These are phyloP conservation scores for Alnus glutinosa DNA, from an alignment of 306 rosid species.

Conservation along the genomic window DNA sequence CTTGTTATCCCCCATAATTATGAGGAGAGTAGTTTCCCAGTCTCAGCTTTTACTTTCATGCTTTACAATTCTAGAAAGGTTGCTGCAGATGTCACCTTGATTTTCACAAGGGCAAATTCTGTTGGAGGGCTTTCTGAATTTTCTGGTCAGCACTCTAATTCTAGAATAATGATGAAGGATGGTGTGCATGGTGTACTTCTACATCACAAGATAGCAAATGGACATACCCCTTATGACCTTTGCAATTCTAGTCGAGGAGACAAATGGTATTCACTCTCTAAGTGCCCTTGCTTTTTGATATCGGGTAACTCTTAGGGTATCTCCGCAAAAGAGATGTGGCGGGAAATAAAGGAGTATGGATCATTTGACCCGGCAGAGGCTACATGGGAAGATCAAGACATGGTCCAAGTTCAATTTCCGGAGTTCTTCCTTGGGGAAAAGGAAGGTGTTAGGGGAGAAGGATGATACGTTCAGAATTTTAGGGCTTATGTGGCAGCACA, in stretches of 20 bases:
- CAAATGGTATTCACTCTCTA: slow-evolving; percentile 68
- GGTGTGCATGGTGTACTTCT: slow-evolving; percentile 79
- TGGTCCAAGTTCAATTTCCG: too few relatives aligned
- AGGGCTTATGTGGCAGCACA: too few relatives aligned
- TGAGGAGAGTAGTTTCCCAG: slow-evolving; percentile 96
- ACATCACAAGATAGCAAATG: slow-evolving; percentile 75
- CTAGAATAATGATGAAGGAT: slow-evolving; percentile 59
- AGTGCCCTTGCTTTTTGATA: slow-evolving; percentile 80
- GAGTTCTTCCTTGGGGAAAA: too few relatives aligned
- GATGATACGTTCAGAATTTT: too few relatives aligned
- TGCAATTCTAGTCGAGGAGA: slow-evolving; percentile 89
- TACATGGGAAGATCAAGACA: too few relatives aligned
- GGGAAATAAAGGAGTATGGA: slow-evolving; percentile 61
- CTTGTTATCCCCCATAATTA: slow-evolving; percentile 92
- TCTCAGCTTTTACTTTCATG: slow-evolving; percentile 83
- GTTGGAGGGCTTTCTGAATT: slow-evolving; percentile 87
- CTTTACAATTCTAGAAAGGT: slow-evolving; percentile 71
- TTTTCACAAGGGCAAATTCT: slow-evolving; percentile 97
- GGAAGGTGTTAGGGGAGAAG: too few relatives aligned
- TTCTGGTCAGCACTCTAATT: slow-evolving; percentile 84
- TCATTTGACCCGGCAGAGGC: too few relatives aligned
- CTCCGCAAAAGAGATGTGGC: slow-evolving; percentile 87
- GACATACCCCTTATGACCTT: slow-evolving; percentile 65
- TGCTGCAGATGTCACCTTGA: slow-evolving; percentile 75
- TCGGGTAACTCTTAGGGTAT: slow-evolving; percentile 70